Evolutionary conservation across 768 basidiomycete species (phyloP), one percentile per base, ranked within the genome.

Genomic region (Mycena vitilis): DNA sequence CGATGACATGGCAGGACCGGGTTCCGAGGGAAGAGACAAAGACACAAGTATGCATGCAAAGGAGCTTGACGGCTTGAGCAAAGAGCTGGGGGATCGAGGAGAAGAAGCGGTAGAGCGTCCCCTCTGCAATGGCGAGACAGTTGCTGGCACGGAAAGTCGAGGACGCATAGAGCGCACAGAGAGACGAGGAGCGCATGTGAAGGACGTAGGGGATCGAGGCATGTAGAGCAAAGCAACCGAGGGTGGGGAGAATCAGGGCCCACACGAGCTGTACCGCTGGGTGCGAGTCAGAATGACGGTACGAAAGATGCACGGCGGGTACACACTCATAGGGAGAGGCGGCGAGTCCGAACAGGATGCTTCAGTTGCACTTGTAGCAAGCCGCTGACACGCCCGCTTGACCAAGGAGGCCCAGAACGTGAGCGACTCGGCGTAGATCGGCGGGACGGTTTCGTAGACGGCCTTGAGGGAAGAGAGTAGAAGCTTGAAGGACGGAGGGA

Each of bases 321-420:
- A 30, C 30, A 5, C 30, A 30, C 30, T 30, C 30, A 30, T 30
- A 30, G 30, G 30, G 30, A 30, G 30, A 30, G 30, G 30, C 2
- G 37, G 20, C n/a, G 10, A 18, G 20, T 8, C 20, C 37, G 38
- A 11, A 30, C 36, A 55, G 20, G 18, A 55, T 38, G 36, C 53
- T 55, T 55, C 36, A 37, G 30, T 30, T 16, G 16, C 12, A 42
- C 40, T 42, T 36, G 37, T 20, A 15, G 13, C 36, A 37, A n/a
- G 53, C 40, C 23, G 37, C n/a, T 54, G 53, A 16, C 47, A 48
- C 8, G n/a, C 47, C n/a, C 47, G 47, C 18, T 56, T 23, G 54
- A 56, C 23, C 11, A 40, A 22, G 54, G 22, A n/a, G n/a, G 18
- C n/a, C 54, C 54, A 56, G 54, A 56, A 40, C 38, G 37, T 37